Percentiles rank a stretch among this genome's conserved stretches.
These are phyloP conservation scores for Crithidia fasciculata DNA, from an alignment of 208 protist species.

Conservation along the genomic window DNA sequence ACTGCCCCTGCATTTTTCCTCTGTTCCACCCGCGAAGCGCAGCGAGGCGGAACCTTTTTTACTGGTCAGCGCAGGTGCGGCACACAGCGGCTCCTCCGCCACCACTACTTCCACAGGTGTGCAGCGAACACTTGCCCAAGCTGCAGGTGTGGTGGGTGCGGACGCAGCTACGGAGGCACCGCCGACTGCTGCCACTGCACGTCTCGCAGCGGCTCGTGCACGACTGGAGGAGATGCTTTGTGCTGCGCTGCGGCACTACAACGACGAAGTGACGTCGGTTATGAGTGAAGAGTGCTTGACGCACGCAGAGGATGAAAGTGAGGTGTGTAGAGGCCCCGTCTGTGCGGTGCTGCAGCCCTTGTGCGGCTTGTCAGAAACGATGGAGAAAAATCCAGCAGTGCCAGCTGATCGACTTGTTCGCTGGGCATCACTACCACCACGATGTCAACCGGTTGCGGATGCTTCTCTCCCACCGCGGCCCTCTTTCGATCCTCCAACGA, in stretches of 20 bases:
- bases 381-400: neutral
- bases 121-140: too few species aligned
- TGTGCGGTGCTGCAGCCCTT: neutral
- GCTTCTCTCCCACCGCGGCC: too few species aligned
- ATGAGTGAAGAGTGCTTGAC: neutral
- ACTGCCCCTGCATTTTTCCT: neutral
- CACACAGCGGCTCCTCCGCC: too few species aligned
- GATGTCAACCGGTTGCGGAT: too few species aligned
- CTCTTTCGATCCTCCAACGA: too few species aligned
- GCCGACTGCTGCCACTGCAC: neutral
- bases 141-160: neutral
- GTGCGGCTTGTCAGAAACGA: neutral
- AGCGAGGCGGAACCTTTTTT: too few species aligned
- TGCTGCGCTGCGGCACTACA: conserved; percentile 20
- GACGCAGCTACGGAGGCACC: neutral
- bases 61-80: too few species aligned
- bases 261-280: conserved; percentile 6
- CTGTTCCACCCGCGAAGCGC: neutral
- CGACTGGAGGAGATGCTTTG: conserved; percentile 15
- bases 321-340: neutral
- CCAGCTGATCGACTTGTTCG: neutral
- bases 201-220: conserved; percentile 5
- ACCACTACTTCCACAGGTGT: too few species aligned
- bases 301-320: too few species aligned
- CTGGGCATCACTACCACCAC: too few species aligned